These are phyloP conservation scores for Torrubiellomyces zombiae DNA, from an alignment of 2,329 filamentous ascomycete species.

Conservation along the genomic window DNA sequence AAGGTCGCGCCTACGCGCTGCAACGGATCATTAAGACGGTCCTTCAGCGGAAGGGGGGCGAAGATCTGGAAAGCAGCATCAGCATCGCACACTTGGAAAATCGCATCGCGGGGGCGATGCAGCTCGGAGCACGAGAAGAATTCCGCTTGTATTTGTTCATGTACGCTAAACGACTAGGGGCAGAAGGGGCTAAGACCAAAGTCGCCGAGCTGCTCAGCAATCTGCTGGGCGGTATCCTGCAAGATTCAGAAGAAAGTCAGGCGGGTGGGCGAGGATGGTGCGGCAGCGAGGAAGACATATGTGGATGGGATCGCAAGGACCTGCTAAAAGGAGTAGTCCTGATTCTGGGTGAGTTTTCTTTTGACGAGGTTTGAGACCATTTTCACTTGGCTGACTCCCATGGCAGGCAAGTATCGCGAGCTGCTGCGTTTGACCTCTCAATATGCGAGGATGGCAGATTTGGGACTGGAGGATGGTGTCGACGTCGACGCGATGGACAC, in stretches of 20 bases:
- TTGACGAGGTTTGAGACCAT: too few species aligned
- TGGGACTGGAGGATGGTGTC: slow-evolving; percentile 31
- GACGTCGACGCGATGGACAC: slow-evolving; percentile 28
- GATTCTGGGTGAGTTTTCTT: slow-evolving; percentile 58
- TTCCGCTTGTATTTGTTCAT: slow-evolving; percentile 92
- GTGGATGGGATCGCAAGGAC: slow-evolving; percentile 81
- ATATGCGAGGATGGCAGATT: slow-evolving; percentile 68
- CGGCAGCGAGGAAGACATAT: slow-evolving; percentile 53
- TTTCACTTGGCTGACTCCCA: too few species aligned
- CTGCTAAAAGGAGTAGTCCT: slow-evolving; percentile 81
- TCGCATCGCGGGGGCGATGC: slow-evolving; percentile 73
- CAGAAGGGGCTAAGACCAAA: slow-evolving; percentile 73
- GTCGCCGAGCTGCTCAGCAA: slow-evolving; percentile 82
- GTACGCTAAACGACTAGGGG: slow-evolving; percentile 91
- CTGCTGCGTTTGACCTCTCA: slow-evolving; percentile 88
- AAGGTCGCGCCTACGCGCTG: slow-evolving; percentile 79
- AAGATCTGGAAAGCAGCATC: slow-evolving; percentile 78
- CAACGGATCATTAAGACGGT: slow-evolving; percentile 83
- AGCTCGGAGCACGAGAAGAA: slow-evolving; percentile 74
- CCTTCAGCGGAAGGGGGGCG: slow-evolving; percentile 76
- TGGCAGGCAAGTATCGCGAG: slow-evolving; percentile 91
- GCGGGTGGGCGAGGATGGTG: slow-evolving; percentile 42
- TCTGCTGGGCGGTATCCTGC: slow-evolving; percentile 55
- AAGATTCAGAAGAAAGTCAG: slow-evolving; percentile 34
- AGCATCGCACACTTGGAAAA: slow-evolving; percentile 94